Conservation (phyloP, 805 yeast genomes). For the Dipodascopsis uninucleata region DNA sequence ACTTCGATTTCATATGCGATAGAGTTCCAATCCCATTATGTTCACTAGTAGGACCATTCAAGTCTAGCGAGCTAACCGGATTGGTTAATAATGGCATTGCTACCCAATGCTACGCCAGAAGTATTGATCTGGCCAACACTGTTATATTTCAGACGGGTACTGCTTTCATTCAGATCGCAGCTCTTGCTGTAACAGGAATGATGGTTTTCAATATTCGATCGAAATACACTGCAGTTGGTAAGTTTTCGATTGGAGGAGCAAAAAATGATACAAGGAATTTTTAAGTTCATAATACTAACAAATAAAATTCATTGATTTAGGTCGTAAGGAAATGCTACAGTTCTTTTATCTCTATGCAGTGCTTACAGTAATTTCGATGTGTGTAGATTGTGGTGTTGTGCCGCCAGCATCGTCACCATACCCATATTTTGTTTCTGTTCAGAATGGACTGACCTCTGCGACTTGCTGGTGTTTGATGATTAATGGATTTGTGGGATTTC, state of each 20-base stretch:
- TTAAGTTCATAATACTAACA: background rate
- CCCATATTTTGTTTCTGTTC: conserved; percentile 79
- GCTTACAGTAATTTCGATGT: conserved; percentile 59
- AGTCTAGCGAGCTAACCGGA: conserved; percentile 30
- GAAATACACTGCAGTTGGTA: conserved; percentile 86
- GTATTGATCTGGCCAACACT: conserved; percentile 86
- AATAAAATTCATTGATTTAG: background rate
- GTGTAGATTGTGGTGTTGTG: conserved; percentile 88
- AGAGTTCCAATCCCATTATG: conserved; percentile 76
- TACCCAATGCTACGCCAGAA: conserved; percentile 77
- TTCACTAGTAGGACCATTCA: conserved; percentile 59
- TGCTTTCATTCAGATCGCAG: conserved; percentile 78
- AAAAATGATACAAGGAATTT: background rate
- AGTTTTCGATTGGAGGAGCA: background rate
- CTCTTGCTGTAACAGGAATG: conserved; percentile 59
- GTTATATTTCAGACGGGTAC: conserved; percentile 84
- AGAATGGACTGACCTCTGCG: conserved; percentile 68
- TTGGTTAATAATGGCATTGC: conserved; percentile 53
- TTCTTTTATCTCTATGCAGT: conserved; percentile 60
- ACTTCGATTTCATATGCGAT: conserved; percentile 58
- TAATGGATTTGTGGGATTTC: conserved; percentile 79
- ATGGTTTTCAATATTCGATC: conserved; percentile 73
- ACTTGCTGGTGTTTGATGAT: conserved; percentile 65
- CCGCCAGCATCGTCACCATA: conserved; percentile 78
- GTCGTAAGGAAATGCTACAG: conserved; percentile 77